These are phyloP conservation scores for Candida andamanensis DNA, from an alignment of 805 yeast species.

Conservation along the genomic window DNA sequence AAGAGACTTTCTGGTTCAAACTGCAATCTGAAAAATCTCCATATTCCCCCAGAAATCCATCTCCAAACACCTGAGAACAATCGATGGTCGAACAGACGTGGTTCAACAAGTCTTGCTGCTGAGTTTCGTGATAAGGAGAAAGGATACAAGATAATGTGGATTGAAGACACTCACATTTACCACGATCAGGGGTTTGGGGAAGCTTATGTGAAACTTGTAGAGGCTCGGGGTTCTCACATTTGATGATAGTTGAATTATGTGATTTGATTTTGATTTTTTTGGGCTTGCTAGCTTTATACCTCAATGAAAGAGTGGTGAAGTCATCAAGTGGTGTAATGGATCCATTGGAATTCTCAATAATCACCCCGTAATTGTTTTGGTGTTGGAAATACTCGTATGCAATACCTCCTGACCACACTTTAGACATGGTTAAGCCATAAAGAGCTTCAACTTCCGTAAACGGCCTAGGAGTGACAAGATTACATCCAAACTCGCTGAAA, in stretches of 20 bases:
- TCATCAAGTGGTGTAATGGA: constrained; percentile 22
- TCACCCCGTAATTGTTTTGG: constrained; percentile 32
- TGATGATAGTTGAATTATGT: constrained; percentile 2
- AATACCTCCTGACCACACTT: constrained; percentile 37
- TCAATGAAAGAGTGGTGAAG: constrained; percentile 22
- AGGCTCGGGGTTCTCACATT: constrained; percentile 13
- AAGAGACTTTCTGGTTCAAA: constrained; percentile 32
- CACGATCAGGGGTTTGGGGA: constrained; percentile 39
- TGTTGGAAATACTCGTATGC: constrained; percentile 35
- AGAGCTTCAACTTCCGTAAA: constrained; percentile 35
- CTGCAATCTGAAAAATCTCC: constrained; percentile 40
- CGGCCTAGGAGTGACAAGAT: constrained; percentile 29
- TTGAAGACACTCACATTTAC: constrained; percentile 42
- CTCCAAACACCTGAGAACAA: constrained; percentile 33
- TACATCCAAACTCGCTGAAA: constrained; percentile 39
- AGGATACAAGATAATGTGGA: constrained; percentile 35
- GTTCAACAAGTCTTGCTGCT: constrained; percentile 17
- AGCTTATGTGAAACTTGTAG: constrained; percentile 18
- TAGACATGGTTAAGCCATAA: constrained; percentile 27
- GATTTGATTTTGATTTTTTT: constrained; percentile 15
- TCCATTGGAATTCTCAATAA: constrained; percentile 22
- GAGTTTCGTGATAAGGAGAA: constrained; percentile 18
- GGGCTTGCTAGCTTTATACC: constrained; percentile 12
- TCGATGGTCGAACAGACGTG: constrained; percentile 33
- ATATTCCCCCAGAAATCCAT: constrained; percentile 34